Conservation (phyloP, 2,329 filamentous ascomycete genomes). For the Mycosphaerella sp. region DNA sequence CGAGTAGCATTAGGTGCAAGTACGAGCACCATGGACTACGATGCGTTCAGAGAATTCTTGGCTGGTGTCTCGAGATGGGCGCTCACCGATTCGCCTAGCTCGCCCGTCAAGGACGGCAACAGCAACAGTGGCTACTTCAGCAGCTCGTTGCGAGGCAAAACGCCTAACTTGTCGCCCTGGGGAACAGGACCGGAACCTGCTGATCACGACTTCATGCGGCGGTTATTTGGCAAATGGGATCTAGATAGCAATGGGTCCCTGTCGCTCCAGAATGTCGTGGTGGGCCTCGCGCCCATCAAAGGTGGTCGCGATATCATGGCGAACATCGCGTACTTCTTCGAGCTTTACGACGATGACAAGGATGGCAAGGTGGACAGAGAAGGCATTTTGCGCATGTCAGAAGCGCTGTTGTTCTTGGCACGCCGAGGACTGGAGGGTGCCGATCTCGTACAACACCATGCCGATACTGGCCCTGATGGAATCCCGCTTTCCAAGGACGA, state of each 20-base stretch:
- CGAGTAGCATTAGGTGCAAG: slow-evolving; percentile 83
- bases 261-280: slow-evolving; percentile 85
- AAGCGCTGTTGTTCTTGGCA: slow-evolving; percentile 87
- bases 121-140: slow-evolving; percentile 55
- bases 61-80: slow-evolving; percentile 86
- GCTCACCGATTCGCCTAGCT: slow-evolving; percentile 72
- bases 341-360: slow-evolving; percentile 87
- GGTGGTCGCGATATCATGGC: slow-evolving; percentile 95
- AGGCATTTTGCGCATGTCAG: slow-evolving; percentile 89
- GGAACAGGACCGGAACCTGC: slow-evolving; percentile 64
- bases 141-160: slow-evolving; percentile 36
- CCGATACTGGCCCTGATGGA: slow-evolving; percentile 30
- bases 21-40: slow-evolving; percentile 93
- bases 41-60: slow-evolving; percentile 89
- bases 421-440: slow-evolving; percentile 66
- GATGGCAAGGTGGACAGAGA: slow-evolving; percentile 92
- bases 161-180: slow-evolving; percentile 47
- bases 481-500: slow-evolving; percentile 60
- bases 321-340: slow-evolving; percentile 95
- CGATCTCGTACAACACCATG: slow-evolving; percentile 25
- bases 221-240: slow-evolving; percentile 86
- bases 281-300: slow-evolving; percentile 83
- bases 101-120: slow-evolving; percentile 47
- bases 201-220: slow-evolving; percentile 88
- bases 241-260: slow-evolving; percentile 68